These are phyloP conservation scores for Xylaria sp. DNA, from an alignment of 2,329 filamentous ascomycete genomes.

Conservation along the genomic window DNA sequence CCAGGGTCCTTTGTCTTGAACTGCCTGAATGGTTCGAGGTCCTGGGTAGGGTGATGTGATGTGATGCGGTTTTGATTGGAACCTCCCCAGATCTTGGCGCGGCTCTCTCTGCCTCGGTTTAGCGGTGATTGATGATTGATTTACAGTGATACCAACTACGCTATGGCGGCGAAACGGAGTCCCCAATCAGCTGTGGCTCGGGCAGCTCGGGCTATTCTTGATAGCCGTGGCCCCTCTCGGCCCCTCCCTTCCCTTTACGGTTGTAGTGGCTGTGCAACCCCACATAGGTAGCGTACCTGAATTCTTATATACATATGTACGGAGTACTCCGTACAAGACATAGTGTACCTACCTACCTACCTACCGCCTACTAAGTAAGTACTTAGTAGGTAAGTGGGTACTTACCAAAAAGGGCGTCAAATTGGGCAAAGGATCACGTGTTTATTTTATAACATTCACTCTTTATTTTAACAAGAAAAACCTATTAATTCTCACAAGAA, in stretches of 20 bases:
- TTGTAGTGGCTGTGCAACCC: conserved; percentile 8
- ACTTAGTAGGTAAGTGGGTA: too few species aligned
- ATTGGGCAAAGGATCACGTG: not conserved
- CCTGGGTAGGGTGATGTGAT: conserved; percentile 28
- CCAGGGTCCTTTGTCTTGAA: not conserved
- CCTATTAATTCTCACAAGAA: not conserved
- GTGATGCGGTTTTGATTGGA: conserved; percentile 21
- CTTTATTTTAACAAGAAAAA: not conserved
- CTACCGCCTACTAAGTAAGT: too few species aligned
- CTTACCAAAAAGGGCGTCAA: too few species aligned
- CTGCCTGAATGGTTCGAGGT: conserved; percentile 23
- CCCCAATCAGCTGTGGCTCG: conserved; percentile 2
- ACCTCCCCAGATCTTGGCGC: conserved; percentile 39
- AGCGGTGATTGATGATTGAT: not conserved
- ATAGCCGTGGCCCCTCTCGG: not conserved
- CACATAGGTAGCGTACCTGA: not conserved
- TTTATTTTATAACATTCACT: not conserved
- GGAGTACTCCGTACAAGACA: too few species aligned
- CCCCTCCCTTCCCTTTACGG: not conserved
- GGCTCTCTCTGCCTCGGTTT: conserved; percentile 24
- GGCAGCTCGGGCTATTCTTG: not conserved
- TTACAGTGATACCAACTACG: not conserved
- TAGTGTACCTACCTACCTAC: too few species aligned
- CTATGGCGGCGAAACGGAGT: not conserved
- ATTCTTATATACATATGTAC: too few species aligned